Conservation (phyloP, 202 grass and related monocot genomes). For the Hordeum pubiflorum region DNA sequence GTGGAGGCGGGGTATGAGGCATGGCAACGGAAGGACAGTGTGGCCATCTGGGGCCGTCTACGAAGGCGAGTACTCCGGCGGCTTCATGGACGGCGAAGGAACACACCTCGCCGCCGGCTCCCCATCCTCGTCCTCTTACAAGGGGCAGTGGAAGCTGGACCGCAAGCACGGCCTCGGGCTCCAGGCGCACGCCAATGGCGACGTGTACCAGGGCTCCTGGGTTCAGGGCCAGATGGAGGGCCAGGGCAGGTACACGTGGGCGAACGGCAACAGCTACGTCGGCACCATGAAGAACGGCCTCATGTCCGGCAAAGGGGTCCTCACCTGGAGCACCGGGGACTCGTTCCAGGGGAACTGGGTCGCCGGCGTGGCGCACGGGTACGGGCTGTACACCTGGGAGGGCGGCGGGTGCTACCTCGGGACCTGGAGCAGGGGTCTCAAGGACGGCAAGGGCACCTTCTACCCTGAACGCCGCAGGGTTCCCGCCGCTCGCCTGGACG, state of each 20-base stretch:
- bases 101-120: conserved; percentile 40
- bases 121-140: conserved; percentile 33
- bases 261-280: conserved; percentile 57
- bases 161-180: conserved; percentile 79
- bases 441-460: conserved; percentile 93
- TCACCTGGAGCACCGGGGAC: conserved; percentile 83
- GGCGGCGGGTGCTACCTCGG: conserved; percentile 77
- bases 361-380: conserved; percentile 78
- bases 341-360: conserved; percentile 85
- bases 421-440: conserved; percentile 77
- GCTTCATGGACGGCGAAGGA: conserved; percentile 75
- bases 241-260: conserved; percentile 86
- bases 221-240: conserved; percentile 84
- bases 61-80: conserved; percentile 78
- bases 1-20: conserved; percentile 85
- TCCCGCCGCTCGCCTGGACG: conserved; percentile 51
- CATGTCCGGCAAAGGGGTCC: conserved; percentile 78
- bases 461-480: conserved; percentile 65
- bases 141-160: conserved; percentile 81
- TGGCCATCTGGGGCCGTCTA: conserved; percentile 62
- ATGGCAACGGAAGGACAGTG: conserved; percentile 56
- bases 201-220: conserved; percentile 84
- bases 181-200: conserved; percentile 72
- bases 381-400: conserved; percentile 87
- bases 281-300: conserved; percentile 78